Conservation (phyloP, 2,329 filamentous ascomycete genomes). For the Macrophomina tecta region DNA sequence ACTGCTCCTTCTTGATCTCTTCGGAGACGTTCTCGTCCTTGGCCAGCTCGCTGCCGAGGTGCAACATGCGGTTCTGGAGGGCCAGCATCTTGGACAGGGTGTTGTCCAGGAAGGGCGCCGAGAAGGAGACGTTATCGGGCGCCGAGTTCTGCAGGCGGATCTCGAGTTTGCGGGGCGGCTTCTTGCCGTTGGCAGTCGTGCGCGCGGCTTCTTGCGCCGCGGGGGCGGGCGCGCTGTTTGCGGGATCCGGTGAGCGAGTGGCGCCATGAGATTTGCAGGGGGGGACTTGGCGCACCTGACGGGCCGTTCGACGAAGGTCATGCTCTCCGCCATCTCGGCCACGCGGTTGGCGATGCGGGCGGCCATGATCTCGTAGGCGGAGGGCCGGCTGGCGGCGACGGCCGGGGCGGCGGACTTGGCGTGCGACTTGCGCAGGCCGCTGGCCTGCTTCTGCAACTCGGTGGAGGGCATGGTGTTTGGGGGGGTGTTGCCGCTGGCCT, state of each 20-base stretch:
- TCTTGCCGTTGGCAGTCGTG: constrained; percentile 41
- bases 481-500: constrained; percentile 39
- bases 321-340: constrained; percentile 60
- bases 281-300: not conserved
- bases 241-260: too few relatives aligned
- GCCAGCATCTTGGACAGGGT: constrained; percentile 57
- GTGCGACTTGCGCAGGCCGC: constrained; percentile 29
- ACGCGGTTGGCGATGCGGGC: constrained; percentile 57
- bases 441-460: constrained; percentile 39
- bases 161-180: constrained; percentile 56
- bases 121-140: constrained; percentile 52
- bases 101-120: constrained; percentile 60
- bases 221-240: constrained; percentile 31
- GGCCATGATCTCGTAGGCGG: constrained; percentile 59
- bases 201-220: constrained; percentile 29
- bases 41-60: constrained; percentile 53
- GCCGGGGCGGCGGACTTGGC: constrained; percentile 24
- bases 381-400: constrained; percentile 34
- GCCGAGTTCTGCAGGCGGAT: constrained; percentile 52
- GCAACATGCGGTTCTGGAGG: constrained; percentile 58
- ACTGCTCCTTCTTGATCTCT: constrained; percentile 56
- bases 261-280: too few relatives aligned
- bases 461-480: constrained; percentile 39
- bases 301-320: constrained; percentile 55
- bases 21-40: constrained; percentile 45